Conservation (phyloP, 2,329 filamentous ascomycete genomes). For the Metarhizium guizhouense region DNA sequence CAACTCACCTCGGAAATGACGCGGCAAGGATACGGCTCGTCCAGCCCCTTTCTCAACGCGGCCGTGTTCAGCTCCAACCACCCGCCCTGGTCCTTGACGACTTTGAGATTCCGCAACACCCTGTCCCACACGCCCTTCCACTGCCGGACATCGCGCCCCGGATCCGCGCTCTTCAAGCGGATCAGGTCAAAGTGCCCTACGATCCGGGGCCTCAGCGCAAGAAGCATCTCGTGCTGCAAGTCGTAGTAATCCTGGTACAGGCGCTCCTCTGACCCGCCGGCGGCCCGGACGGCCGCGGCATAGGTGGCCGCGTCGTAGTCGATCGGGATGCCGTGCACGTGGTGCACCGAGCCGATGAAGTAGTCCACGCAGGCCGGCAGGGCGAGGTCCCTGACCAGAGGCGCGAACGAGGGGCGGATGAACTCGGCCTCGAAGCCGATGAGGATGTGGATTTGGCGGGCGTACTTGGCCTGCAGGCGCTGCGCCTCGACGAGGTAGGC, state of each 20-base stretch:
- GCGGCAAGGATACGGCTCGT: slow-evolving; percentile 78
- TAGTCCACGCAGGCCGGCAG: slow-evolving; percentile 64
- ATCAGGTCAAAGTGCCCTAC: slow-evolving; percentile 95
- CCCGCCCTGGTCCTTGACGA: slow-evolving; percentile 64
- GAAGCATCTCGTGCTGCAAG: slow-evolving; percentile 73
- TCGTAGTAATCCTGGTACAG: slow-evolving; percentile 85
- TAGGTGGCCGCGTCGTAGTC: slow-evolving; percentile 72
- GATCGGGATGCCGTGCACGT: slow-evolving; percentile 78
- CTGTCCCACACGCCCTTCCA: slow-evolving; percentile 63
- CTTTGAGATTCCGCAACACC: slow-evolving; percentile 64
- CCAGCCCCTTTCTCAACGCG: slow-evolving; percentile 79
- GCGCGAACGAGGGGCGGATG: slow-evolving; percentile 59
- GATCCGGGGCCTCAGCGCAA: slow-evolving; percentile 59
- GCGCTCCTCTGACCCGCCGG: slow-evolving; percentile 51
- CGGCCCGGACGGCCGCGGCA: slow-evolving; percentile 30
- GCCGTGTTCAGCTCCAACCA: slow-evolving; percentile 86
- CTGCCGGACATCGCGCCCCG: slow-evolving; percentile 48
- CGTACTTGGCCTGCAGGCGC: slow-evolving; percentile 63
- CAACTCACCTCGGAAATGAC: slow-evolving; percentile 61
- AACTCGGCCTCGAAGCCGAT: slow-evolving; percentile 93
- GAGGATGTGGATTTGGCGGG: slow-evolving; percentile 62
- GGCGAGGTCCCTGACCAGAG: slow-evolving; percentile 52
- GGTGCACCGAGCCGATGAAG: slow-evolving; percentile 89
- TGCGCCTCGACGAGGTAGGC: slow-evolving; percentile 69
- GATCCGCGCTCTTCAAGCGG: slow-evolving; percentile 64